phyloP scores from a whole-genome alignment of 2,329 filamentous ascomycete genomes.

The Fusarium musae region DNA sequence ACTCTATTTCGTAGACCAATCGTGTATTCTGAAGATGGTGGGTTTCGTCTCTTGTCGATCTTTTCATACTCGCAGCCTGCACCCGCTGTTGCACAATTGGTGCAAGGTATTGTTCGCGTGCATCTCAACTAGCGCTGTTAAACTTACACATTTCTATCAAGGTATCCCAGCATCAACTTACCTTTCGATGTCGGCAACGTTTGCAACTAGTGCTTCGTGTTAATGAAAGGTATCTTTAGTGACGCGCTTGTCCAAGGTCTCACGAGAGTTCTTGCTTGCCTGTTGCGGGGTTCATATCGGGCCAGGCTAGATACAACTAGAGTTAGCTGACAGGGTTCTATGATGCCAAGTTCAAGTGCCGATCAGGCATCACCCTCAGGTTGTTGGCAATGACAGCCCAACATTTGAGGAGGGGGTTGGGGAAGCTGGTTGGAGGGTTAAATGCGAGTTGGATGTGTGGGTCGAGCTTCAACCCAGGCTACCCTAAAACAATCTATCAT shows the following conservation, averaged over 20 bases:
- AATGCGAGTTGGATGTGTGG: not conserved
- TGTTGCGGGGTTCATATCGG: not conserved
- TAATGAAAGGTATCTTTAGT: not conserved
- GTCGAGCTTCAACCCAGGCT: too few species aligned
- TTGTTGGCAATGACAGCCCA: not conserved
- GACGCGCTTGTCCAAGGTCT: not conserved
- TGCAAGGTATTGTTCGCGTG: not conserved
- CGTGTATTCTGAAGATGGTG: not conserved
- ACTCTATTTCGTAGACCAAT: not conserved
- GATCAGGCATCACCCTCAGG: not conserved
- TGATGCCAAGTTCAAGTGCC: not conserved
- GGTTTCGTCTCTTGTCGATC: conserved; percentile 2
- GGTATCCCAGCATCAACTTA: not conserved
- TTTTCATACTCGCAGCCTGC: not conserved
- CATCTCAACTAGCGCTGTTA: not conserved
- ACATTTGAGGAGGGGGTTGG: not conserved
- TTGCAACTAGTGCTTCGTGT: not conserved
- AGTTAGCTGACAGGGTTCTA: fast-evolving
- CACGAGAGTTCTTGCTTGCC: conserved; percentile 5
- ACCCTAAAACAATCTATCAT: too few species aligned
- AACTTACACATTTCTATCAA: fast-evolving
- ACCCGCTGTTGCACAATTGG: not conserved
- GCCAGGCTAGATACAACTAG: fast-evolving
- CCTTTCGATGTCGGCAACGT: conserved; percentile 6
- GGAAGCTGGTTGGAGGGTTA: not conserved